Conservation (phyloP, 2,329 filamentous ascomycete species). For the Pseudohalonectria lignicola region DNA sequence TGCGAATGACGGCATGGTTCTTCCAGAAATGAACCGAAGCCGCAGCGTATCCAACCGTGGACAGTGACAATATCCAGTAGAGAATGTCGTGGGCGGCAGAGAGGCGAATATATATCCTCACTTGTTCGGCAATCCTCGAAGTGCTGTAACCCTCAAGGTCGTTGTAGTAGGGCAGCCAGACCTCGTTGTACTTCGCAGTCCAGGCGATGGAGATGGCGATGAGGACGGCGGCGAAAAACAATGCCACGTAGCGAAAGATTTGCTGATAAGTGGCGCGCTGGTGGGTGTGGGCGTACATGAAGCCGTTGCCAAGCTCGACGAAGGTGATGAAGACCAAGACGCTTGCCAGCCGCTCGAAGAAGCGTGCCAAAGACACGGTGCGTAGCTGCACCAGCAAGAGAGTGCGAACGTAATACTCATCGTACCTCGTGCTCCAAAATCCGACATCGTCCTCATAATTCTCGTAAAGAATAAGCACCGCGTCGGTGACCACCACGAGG, state of each 20-base stretch:
- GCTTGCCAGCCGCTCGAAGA: conserved; percentile 7
- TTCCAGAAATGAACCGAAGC: background rate
- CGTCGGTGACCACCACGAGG: no score
- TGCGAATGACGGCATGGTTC: background rate
- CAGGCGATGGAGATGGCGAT: conserved; percentile 7
- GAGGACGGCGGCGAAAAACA: conserved; percentile 4
- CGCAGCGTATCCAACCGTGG: background rate
- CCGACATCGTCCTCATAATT: background rate
- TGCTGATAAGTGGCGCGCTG: conserved; percentile 4
- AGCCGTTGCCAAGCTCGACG: conserved; percentile 12
- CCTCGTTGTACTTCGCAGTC: conserved; percentile 2
- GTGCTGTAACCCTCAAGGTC: no score
- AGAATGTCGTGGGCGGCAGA: conserved; percentile 1
- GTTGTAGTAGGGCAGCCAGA: background rate
- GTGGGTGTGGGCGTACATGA: conserved; percentile 8
- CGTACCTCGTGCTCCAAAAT: no score
- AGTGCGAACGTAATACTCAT: no score
- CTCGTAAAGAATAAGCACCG: no score
- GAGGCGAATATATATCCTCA: no score
- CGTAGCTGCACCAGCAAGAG: background rate
- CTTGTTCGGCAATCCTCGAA: no score
- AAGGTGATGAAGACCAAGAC: conserved; percentile 11
- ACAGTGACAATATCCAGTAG: background rate
- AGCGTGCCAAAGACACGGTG: background rate
- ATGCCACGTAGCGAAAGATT: conserved; percentile 5